Percentiles rank a stretch among this genome's conserved stretches.
phyloP scores from a whole-genome alignment of 2,329 filamentous ascomycete genomes.

The Acrocalymma vagum region DNA sequence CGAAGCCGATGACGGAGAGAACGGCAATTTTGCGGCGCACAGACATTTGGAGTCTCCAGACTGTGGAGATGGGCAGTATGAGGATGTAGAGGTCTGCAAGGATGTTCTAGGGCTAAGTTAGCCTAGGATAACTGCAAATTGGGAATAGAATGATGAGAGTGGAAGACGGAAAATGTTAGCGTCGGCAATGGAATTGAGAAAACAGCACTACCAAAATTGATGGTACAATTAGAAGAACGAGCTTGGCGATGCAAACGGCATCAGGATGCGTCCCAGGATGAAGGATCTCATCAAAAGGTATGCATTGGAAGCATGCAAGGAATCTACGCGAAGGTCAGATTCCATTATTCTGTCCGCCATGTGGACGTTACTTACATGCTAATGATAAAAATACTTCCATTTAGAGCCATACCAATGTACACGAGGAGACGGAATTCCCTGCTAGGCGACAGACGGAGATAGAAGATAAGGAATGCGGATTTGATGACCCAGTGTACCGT shows the following conservation, averaged over 20 bases:
- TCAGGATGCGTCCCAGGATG: slow-evolving; percentile 32
- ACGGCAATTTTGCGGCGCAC: slow-evolving; percentile 26
- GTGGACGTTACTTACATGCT: slow-evolving; percentile 24
- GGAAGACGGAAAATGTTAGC: no score
- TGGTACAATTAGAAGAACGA: slow-evolving; percentile 36
- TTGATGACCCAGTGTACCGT: slow-evolving; percentile 43
- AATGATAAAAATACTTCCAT: slow-evolving; percentile 31
- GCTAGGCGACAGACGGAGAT: slow-evolving; percentile 36
- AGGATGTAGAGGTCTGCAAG: slow-evolving; percentile 29
- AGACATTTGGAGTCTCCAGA: slow-evolving; percentile 27
- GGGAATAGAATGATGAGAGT: no score
- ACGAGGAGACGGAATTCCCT: slow-evolving; percentile 31
- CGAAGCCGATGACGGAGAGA: slow-evolving; percentile 35
- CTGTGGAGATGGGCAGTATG: slow-evolving; percentile 26
- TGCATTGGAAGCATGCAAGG: slow-evolving; percentile 40
- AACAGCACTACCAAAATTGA: slow-evolving; percentile 22
- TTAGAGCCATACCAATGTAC: slow-evolving; percentile 32
- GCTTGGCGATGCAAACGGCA: slow-evolving; percentile 33
- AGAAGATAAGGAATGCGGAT: slow-evolving; percentile 45
- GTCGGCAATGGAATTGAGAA: no score
- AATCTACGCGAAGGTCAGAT: slow-evolving; percentile 13
- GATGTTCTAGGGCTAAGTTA: slow-evolving; percentile 21
- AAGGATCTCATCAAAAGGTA: slow-evolving; percentile 38
- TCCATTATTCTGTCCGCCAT: neutral
- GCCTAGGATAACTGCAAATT: neutral